Conservation (phyloP, 2,329 filamentous ascomycete species). For the Hymenoscyphus infarciens region DNA sequence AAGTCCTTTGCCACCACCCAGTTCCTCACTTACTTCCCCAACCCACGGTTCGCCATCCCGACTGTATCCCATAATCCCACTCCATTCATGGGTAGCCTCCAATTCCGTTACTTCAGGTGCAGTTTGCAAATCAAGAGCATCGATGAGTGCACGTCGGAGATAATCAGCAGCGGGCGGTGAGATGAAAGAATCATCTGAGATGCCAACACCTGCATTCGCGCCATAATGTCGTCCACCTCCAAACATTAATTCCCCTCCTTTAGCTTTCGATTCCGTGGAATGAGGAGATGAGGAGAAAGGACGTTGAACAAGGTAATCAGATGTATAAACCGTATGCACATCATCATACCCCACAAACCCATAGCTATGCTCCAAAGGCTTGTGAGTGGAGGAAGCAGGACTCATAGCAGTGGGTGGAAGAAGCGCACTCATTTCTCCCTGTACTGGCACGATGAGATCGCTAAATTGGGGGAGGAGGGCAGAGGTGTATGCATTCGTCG, state of each 20-base stretch:
- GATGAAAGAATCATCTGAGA: slow-evolving; percentile 56
- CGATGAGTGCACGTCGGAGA: slow-evolving; percentile 28
- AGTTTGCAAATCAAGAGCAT: slow-evolving; percentile 29
- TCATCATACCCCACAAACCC: slow-evolving; percentile 53
- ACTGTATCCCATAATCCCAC: slow-evolving; percentile 75
- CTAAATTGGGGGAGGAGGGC: slow-evolving; percentile 66
- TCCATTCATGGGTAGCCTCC: slow-evolving; percentile 56
- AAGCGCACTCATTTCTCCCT: slow-evolving; percentile 69
- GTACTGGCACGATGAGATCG: slow-evolving; percentile 71
- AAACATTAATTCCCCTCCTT: slow-evolving; percentile 42
- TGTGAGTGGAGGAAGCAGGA: slow-evolving; percentile 12
- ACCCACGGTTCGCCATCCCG: slow-evolving; percentile 68
- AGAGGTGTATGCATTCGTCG: slow-evolving; percentile 82
- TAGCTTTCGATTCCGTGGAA: slow-evolving; percentile 15
- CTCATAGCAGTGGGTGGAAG: slow-evolving; percentile 47
- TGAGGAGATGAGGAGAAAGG: slow-evolving; percentile 43
- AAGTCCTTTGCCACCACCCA: slow-evolving; percentile 52
- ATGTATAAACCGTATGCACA: slow-evolving; percentile 45
- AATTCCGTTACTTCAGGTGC: slow-evolving; percentile 40
- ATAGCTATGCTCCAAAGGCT: slow-evolving; percentile 40
- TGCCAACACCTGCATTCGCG: slow-evolving; percentile 49
- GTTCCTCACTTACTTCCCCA: slow-evolving; percentile 54
- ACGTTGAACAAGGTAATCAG: slow-evolving; percentile 74
- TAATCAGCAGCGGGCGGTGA: slow-evolving; percentile 43
- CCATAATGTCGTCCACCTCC: slow-evolving; percentile 65